Evolutionary conservation across 192 early-diverging fungal genomes (phyloP), one percentile per base, ranked within the genome.

Genomic region (Lobosporangium transversale): DNA sequence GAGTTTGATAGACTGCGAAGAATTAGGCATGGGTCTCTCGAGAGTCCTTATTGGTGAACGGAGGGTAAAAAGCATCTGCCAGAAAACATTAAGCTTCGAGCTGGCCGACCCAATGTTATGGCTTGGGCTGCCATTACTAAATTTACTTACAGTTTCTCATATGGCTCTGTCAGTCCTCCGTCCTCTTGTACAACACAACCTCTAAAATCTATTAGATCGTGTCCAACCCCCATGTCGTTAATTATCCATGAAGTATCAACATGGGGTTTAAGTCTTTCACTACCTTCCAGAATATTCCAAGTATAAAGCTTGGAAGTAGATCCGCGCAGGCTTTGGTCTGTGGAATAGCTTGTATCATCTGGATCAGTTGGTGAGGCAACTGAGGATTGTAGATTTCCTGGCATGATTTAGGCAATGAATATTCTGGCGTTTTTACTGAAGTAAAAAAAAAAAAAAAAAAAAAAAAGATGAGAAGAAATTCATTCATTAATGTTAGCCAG

Each of bases 141-240:
- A 58, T 58, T 29, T 47, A 31, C 57, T 59, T 59, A 45, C 57
- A 59, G 43, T 48, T 59, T 59, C 57, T 59, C 57, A 20, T 59
- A 20, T 31, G 57, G 43, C 57, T 27, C 29, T 31, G 24, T 47
- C 43, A 59, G 18, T 9, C 43, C 57, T 9, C 57, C 57, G n/a
- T 59, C 47, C 21, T 59, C 27, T 32, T 47, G 43, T 1, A 59
- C 27, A 31, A 47, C 57, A 3, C 23, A 14, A 47, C 47, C 43
- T 21, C 57, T 44, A 21, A 59, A 59, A 27, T 45, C 43, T 44
- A 59, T 59, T 47, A 59, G 21, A 45, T 47, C 57, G 7, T 44
- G 43, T 47, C 57, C 43, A 47, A 59, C 43, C 43, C 30, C 57
- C 17, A 48, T 21, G 26, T 47, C n/a, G 26, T 59, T 45, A 20